Evolutionary conservation across 2,329 filamentous ascomycete genomes (phyloP), one percentile per base, ranked within the genome.

Genomic region (Hawksworthiomyces lignivorus): DNA sequence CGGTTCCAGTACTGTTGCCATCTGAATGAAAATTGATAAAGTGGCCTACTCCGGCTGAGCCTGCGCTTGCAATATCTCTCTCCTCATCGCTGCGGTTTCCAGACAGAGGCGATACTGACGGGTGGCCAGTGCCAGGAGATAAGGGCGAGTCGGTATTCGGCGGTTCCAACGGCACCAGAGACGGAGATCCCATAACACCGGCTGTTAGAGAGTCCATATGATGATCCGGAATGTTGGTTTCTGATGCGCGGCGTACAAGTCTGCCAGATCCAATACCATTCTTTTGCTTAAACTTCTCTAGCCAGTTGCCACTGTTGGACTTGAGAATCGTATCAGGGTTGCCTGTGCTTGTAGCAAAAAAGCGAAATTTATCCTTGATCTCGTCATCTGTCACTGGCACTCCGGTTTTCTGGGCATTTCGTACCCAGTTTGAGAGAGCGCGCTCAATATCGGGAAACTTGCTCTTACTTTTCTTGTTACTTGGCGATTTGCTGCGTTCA

Each of bases 211-310:
- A 27, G 19, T 75, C 65, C 42, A 75, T 73, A 19, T 73, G 74
- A 45, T 72, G 77, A 53, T 86, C 82, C 1, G 80, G 75, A 41
- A 89, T 84, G 57, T 86, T 88, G 28, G 80, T 74, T 57, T 81
- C 77, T 4, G 77, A 81, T 7, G 76, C 76, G 41, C 77, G 65
- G 33, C 77, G 67, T 48, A 69, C 67, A 28, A 78, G 55, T 46
- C 14, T 63, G 14, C 68, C 14, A 64, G 65, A 14, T 3, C 62
- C 67, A 42, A 77, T 65, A 22, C 64, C 80, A 59, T 94, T 83
- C 65, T 90, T 95, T 58, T 87, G 79, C 68, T 96, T 95, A 70
- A 97, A 97, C 59, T 92, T 94, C 56, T 95, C 87, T 26, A 97
- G 72, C 89, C 90, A 96, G 51, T 72, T 80, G 22, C 77, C 69